phyloP scores from a whole-genome alignment of 768 basidiomycete genomes.

The Cubamyces sp. region DNA sequence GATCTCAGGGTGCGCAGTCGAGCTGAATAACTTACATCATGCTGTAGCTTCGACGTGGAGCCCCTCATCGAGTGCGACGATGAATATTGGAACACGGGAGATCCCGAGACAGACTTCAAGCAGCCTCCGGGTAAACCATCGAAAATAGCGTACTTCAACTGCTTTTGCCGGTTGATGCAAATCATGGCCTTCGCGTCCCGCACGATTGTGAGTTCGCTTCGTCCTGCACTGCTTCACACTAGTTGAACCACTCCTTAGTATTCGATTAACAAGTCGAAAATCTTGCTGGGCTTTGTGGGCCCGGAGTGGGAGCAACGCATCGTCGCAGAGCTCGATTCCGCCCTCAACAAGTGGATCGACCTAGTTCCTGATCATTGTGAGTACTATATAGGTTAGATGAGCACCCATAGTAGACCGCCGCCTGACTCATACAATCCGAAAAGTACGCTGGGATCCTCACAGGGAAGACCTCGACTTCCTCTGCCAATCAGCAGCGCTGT shows the following conservation, averaged over 20 bases:
- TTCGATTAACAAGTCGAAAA: slow-evolving; percentile 49
- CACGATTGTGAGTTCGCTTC: slow-evolving; percentile 32
- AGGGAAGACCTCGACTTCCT: too few relatives aligned
- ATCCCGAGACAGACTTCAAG: slow-evolving; percentile 56
- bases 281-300: slow-evolving; percentile 40
- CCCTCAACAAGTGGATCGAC: slow-evolving; percentile 64
- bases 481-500: slow-evolving; percentile 30
- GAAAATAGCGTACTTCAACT: slow-evolving; percentile 57
- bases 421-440: slow-evolving; percentile 23
- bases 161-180: slow-evolving; percentile 57
- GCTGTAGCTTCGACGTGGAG: slow-evolving; percentile 68
- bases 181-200: slow-evolving; percentile 64
- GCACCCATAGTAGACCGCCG: too few relatives aligned
- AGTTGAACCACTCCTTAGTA: slow-evolving; percentile 36
- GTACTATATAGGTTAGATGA: too few relatives aligned
- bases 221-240: background rate
- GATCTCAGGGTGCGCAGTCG: background rate
- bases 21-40: too few relatives aligned
- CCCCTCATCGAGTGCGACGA: slow-evolving; percentile 67
- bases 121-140: slow-evolving; percentile 66
- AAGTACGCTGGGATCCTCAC: slow-evolving; percentile 36
- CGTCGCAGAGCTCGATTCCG: slow-evolving; percentile 65
- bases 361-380: slow-evolving; percentile 58
- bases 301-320: slow-evolving; percentile 50
- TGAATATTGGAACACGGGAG: slow-evolving; percentile 68